Evolutionary conservation across 129 eudicot genomes (phyloP).

Genomic region (Lactuca saligna): DNA sequence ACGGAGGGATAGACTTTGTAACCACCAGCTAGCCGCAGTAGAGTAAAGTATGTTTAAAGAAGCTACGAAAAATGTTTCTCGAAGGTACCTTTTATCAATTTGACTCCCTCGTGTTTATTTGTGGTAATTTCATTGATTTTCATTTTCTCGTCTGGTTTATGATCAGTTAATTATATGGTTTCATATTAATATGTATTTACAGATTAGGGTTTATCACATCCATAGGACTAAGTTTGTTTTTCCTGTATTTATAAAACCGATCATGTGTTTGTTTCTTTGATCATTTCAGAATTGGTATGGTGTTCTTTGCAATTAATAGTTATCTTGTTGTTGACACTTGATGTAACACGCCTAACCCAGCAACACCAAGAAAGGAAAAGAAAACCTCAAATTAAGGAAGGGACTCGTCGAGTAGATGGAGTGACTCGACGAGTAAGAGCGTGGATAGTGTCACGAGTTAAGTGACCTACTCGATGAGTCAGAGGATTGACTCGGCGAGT

Average conservation of each 20-base stretch:
- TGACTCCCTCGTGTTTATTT: neutral
- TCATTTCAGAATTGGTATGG: neutral
- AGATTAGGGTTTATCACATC: slow-evolving; percentile 23
- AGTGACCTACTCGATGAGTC: no score
- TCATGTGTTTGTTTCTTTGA: neutral
- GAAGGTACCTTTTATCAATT: slow-evolving; percentile 19
- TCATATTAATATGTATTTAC: neutral
- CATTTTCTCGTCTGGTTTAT: neutral
- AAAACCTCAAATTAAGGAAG: no score
- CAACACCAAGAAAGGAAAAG: no score
- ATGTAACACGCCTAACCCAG: no score
- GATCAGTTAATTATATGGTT: neutral
- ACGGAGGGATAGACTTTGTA: no score
- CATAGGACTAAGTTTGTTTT: neutral
- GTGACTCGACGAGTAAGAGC: no score
- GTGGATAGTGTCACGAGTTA: no score
- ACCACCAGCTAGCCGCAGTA: slow-evolving; percentile 1
- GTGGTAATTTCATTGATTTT: neutral
- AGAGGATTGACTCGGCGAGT: no score
- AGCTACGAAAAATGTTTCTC: slow-evolving; percentile 11
- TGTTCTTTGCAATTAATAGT: no score
- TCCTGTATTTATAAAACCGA: neutral
- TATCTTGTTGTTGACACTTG: no score
- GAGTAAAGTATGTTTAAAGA: slow-evolving; percentile 3
- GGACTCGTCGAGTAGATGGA: no score